Percentiles rank a stretch among this genome's conserved stretches.
phyloP scores from a whole-genome alignment of 2,329 filamentous ascomycete genomes.

The Leptographium wingfieldii region DNA sequence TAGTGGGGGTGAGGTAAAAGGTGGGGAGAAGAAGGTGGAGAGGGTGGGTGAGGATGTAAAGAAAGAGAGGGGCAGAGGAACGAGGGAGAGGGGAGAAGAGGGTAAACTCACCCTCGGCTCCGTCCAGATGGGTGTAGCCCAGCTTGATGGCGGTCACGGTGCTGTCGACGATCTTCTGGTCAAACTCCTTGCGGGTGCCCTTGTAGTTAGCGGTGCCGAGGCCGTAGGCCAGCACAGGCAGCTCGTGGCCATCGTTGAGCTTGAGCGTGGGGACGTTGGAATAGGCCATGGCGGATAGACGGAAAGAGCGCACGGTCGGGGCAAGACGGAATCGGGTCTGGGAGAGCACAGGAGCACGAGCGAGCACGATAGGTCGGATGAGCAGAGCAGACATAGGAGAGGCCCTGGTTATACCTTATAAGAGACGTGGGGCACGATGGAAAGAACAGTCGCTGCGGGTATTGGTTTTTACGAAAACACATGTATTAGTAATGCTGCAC shows the following conservation, averaged over 20 bases:
- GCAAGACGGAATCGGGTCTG: neutral
- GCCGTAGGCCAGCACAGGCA: constrained; percentile 63
- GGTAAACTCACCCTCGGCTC: constrained; percentile 47
- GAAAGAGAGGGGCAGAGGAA: neutral
- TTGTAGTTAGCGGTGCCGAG: constrained; percentile 57
- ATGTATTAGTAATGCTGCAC: too few relatives aligned
- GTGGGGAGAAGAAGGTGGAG: neutral
- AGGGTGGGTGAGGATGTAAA: too few relatives aligned
- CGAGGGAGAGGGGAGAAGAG: neutral
- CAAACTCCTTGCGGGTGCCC: constrained; percentile 35
- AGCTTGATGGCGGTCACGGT: constrained; percentile 51
- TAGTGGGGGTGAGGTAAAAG: neutral
- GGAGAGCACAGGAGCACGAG: neutral
- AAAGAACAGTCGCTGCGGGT: neutral
- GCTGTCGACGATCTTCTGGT: constrained; percentile 36
- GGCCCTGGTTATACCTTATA: too few relatives aligned
- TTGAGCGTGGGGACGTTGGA: constrained; percentile 44
- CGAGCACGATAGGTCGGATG: neutral
- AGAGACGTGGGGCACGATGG: too few relatives aligned
- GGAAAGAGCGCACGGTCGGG: neutral
- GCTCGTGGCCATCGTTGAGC: constrained; percentile 60
- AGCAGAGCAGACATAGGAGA: neutral
- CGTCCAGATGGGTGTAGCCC: constrained; percentile 64
- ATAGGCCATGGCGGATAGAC: constrained; percentile 3
- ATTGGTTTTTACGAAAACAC: neutral